Evolutionary conservation across 2,329 filamentous ascomycete genomes (phyloP), one percentile per base, ranked within the genome.

Genomic region (Cryphonectria carpinicola): DNA sequence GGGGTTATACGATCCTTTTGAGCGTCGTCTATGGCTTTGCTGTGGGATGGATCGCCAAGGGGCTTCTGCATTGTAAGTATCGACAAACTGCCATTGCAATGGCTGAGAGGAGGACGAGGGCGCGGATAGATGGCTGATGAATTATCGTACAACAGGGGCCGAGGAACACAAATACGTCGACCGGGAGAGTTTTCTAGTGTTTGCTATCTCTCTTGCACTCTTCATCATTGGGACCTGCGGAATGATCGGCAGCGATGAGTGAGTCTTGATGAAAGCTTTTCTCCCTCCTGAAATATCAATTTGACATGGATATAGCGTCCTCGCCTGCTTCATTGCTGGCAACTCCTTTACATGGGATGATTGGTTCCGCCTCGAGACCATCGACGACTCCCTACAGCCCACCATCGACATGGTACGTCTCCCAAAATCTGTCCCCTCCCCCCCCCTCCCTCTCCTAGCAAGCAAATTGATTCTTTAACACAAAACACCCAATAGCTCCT

Each of bases 281-380:
- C 25, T 39, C 3, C 4, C 22, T n/a, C 39, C 11, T 35, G 19
- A 32, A 3, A 35, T 65, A 3, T 25, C 61, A 41, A 32, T 64
- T 32, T 17, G 22, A 19, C 19, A 13, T 62, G 28, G 22, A 32
- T 19, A 43, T 43, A 72, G 70, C 77, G 92, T 97, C 0, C 85
- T 98, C 8, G 94, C 95, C 1, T 97, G 94, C 81, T 98, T 98
- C 78, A 91, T 97, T 75, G 95, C 95, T 2, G 95, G 95, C 1
- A 97, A 97, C 77, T 89, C 88, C 0, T 97, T 98, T 75, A 97
- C 93, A 0, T 95, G 93, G 90, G 94, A 97, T 78, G 94, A 97
- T 80, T 97, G 93, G 94, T 98, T 97, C 81, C 91, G 95, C 0
- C 84, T 95, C 1, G 93, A 97, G 79, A 98, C 95, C 0, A 84